Percentiles rank a stretch among this genome's conserved stretches.
Conservation (phyloP, 2,329 filamentous ascomycete species). For the Chlorencoelia australis region DNA sequence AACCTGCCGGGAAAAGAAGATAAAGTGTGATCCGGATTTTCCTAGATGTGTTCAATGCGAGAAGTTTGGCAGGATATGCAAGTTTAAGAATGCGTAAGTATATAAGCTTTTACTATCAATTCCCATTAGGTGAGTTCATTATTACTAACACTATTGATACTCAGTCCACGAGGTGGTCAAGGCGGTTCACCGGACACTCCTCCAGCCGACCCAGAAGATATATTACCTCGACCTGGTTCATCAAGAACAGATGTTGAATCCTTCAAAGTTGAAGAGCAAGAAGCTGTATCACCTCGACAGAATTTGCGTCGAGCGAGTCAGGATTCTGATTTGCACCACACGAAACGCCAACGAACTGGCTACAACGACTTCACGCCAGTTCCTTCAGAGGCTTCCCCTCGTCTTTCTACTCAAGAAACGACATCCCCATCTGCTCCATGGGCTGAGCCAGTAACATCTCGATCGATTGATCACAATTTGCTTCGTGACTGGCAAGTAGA, state of each 20-base stretch:
- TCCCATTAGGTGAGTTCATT: background rate
- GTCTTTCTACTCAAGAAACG: constrained; percentile 15
- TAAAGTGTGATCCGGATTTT: constrained; percentile 86
- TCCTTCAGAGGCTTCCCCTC: constrained; percentile 23
- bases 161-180: constrained; percentile 27
- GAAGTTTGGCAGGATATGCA: constrained; percentile 79
- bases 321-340: constrained; percentile 20
- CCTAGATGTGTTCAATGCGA: constrained; percentile 86
- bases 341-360: constrained; percentile 24
- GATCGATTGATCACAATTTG: constrained; percentile 11
- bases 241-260: constrained; percentile 23
- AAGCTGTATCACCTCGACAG: constrained; percentile 21
- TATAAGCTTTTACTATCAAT: background rate
- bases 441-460: constrained; percentile 11
- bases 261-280: constrained; percentile 21
- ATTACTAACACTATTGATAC: constrained; percentile 29
- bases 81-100: constrained; percentile 76
- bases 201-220: constrained; percentile 25
- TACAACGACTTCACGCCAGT: constrained; percentile 25
- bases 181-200: constrained; percentile 27
- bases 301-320: constrained; percentile 19
- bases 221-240: constrained; percentile 19
- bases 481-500: constrained; percentile 30
- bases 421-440: constrained; percentile 16
- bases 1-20: constrained; percentile 93